phyloP scores from a whole-genome alignment of 495 filamentous ascomycete species.

The Massariosphaeria phaeospora region DNA sequence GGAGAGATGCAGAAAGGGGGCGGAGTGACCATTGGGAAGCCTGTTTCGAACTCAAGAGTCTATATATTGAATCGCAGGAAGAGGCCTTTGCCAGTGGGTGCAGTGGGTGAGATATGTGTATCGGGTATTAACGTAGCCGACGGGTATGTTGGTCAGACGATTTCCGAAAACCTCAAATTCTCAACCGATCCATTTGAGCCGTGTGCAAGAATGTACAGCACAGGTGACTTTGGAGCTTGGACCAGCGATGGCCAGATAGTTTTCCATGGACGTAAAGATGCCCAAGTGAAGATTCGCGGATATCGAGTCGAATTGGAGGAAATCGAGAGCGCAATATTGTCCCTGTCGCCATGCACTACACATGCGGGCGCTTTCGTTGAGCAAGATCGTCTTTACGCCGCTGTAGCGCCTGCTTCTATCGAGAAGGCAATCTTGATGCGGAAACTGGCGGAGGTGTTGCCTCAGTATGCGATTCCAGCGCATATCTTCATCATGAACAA shows the following conservation, averaged over 20 bases:
- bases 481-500: not conserved
- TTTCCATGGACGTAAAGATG: constrained; percentile 37
- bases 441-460: no score
- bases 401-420: no score
- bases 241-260: constrained; percentile 27
- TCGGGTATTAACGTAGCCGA: constrained; percentile 39
- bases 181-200: constrained; percentile 42
- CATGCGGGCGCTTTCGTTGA: not conserved
- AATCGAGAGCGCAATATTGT: constrained; percentile 40
- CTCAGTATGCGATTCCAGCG: not conserved
- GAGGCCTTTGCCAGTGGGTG: constrained; percentile 29
- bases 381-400: no score
- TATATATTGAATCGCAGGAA: constrained; percentile 35
- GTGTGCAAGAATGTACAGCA: constrained; percentile 41
- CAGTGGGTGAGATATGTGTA: constrained; percentile 40
- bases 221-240: constrained; percentile 39
- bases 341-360: not conserved
- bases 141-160: constrained; percentile 40
- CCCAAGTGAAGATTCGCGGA: constrained; percentile 41
- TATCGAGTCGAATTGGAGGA: constrained; percentile 40
- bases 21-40: constrained; percentile 36
- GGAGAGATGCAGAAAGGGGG: constrained; percentile 12
- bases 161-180: constrained; percentile 45
- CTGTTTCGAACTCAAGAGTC: constrained; percentile 34
- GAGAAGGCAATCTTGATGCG: no score